These are phyloP conservation scores for Prunus davidiana DNA, from an alignment of 306 rosid species.

Conservation along the genomic window DNA sequence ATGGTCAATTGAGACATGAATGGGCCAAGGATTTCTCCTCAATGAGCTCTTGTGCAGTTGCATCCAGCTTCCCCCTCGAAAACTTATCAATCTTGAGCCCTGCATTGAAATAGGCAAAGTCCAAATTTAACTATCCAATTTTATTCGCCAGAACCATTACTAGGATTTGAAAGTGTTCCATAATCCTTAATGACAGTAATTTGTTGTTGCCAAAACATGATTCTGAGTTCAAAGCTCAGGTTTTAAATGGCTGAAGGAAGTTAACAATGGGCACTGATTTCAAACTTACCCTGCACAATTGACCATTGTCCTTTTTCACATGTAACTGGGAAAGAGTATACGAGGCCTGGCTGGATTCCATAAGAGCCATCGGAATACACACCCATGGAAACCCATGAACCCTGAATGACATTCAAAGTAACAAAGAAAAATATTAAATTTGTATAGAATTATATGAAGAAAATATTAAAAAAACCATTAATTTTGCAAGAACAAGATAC, in stretches of 20 bases:
- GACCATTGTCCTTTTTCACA: conserved; percentile 91
- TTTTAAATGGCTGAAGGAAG: background rate
- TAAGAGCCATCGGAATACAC: conserved; percentile 91
- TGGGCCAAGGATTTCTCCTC: conserved; percentile 72
- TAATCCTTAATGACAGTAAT: background rate
- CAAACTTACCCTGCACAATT: conserved; percentile 62
- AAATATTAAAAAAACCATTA: background rate
- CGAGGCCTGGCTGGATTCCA: conserved; percentile 64
- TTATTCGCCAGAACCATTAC: background rate
- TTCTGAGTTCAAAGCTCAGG: background rate
- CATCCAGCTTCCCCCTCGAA: conserved; percentile 75
- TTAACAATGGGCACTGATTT: background rate
- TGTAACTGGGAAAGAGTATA: conserved; percentile 90
- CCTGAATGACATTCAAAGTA: conserved; percentile 36
- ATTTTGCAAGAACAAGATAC: conserved; percentile 6
- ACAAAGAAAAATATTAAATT: background rate
- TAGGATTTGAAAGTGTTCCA: background rate
- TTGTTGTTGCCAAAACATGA: background rate
- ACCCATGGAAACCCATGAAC: conserved; percentile 91
- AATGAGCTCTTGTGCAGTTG: conserved; percentile 68
- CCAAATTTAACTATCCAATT: background rate
- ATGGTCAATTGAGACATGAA: conserved; percentile 49
- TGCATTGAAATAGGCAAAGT: conserved; percentile 26
- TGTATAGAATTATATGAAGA: background rate
- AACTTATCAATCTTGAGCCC: conserved; percentile 73